Percentiles rank a stretch among this genome's conserved stretches.
These are phyloP conservation scores for Penstemon barbatus DNA, from an alignment of 257 asterid genomes.

Conservation along the genomic window DNA sequence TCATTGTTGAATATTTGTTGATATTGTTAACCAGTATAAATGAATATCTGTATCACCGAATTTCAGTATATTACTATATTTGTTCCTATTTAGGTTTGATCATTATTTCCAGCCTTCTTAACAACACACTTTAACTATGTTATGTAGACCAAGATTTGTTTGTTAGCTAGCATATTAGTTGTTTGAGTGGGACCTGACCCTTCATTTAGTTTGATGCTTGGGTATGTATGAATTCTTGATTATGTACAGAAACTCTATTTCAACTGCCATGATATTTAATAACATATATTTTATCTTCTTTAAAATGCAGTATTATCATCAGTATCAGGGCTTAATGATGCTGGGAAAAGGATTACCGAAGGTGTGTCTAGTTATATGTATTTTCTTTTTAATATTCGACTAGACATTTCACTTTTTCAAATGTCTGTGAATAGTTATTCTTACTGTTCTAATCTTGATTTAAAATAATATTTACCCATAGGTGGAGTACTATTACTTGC, in stretches of 20 bases:
- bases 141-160: not conserved
- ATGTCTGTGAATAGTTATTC: not conserved
- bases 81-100: not conserved
- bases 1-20: not conserved
- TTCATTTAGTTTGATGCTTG: not conserved
- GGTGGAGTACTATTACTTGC: conserved; percentile 46
- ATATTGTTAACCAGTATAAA: not conserved
- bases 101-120: not conserved
- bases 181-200: not conserved
- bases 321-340: conserved; percentile 27
- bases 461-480: conserved; percentile 14
- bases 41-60: not conserved
- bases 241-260: not conserved
- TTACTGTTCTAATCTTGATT: conserved; percentile 13
- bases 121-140: not conserved
- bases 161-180: not conserved
- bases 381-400: not conserved
- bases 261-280: not conserved
- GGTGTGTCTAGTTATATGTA: conserved; percentile 26
- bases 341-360: conserved; percentile 19
- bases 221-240: not conserved
- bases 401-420: not conserved
- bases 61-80: not conserved
- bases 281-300: not conserved
- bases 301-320: conserved; percentile 35